A percentile compares a stretch with the other conserved stretches of the same genome.
Conservation (phyloP, 2,329 filamentous ascomycete genomes). For the Akanthomyces lecanii region DNA sequence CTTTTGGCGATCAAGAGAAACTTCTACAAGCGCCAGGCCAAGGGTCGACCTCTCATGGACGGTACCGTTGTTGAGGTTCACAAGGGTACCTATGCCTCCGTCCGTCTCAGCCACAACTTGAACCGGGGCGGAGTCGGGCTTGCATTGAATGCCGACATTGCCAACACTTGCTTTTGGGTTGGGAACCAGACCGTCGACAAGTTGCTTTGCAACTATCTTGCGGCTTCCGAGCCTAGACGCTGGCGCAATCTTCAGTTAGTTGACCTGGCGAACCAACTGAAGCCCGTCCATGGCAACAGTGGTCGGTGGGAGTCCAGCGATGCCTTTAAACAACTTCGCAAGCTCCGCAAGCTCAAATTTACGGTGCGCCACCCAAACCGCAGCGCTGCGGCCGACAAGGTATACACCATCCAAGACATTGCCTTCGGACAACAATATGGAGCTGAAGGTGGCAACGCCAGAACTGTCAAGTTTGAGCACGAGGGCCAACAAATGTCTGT, state of each 20-base stretch:
- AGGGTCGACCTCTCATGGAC: constrained; percentile 52
- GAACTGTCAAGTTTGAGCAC: constrained; percentile 52
- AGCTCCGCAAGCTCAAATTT: constrained; percentile 54
- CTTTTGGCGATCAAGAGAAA: constrained; percentile 73
- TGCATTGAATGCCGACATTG: constrained; percentile 83
- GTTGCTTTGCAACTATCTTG: constrained; percentile 34
- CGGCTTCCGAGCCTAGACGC: constrained; percentile 25
- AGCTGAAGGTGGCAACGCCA: constrained; percentile 43
- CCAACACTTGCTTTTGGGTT: constrained; percentile 86
- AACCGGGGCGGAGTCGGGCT: constrained; percentile 56
- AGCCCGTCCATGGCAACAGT: constrained; percentile 30
- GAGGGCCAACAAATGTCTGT: constrained; percentile 45
- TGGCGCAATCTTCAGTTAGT: constrained; percentile 26
- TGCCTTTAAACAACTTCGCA: constrained; percentile 51
- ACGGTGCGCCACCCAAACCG: constrained; percentile 48
- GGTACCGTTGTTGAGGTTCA: constrained; percentile 63
- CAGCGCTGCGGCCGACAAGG: constrained; percentile 36
- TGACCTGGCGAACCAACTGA: constrained; percentile 29
- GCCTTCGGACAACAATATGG: constrained; percentile 43
- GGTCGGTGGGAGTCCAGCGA: constrained; percentile 39
- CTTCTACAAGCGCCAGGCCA: constrained; percentile 63
- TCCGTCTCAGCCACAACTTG: constrained; percentile 63
- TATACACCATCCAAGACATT: constrained; percentile 51
- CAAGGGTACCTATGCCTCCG: constrained; percentile 85
- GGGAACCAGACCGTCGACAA: constrained; percentile 35